phyloP scores from a whole-genome alignment of 306 rosid species.

The Cicer pinnatifidum region DNA sequence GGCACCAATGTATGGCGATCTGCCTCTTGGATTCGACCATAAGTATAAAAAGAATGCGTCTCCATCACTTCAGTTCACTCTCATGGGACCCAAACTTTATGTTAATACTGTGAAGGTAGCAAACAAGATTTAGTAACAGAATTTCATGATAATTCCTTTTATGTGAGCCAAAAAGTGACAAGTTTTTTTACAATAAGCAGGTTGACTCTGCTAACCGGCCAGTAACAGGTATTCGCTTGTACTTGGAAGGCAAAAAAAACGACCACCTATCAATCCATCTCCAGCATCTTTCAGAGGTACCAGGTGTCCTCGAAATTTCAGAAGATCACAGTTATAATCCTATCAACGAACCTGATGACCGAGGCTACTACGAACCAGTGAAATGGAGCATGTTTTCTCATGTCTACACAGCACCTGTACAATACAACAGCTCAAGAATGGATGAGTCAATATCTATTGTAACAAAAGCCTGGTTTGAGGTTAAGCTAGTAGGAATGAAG shows the following conservation, averaged over 20 bases:
- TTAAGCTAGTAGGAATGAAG: constrained; percentile 70
- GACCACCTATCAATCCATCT: constrained; percentile 82
- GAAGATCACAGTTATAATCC: constrained; percentile 62
- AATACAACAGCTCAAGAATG: constrained; percentile 59
- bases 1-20: constrained; percentile 89
- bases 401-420: constrained; percentile 78
- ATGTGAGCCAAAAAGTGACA: too few relatives aligned
- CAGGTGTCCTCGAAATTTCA: constrained; percentile 60
- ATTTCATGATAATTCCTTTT: too few relatives aligned
- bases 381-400: constrained; percentile 87
- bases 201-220: constrained; percentile 75
- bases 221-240: constrained; percentile 80
- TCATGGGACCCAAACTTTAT: constrained; percentile 89
- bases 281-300: constrained; percentile 81
- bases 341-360: constrained; percentile 55
- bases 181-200: constrained; percentile 47
- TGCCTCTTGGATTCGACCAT: constrained; percentile 69
- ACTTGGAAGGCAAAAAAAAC: constrained; percentile 80
- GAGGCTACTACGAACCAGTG: constrained; percentile 70
- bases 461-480: constrained; percentile 89
- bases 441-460: constrained; percentile 70
- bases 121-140: too few relatives aligned
- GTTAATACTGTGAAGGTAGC: constrained; percentile 78
- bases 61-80: constrained; percentile 78
- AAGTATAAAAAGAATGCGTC: constrained; percentile 59